phyloP scores from a whole-genome alignment of 352 stramenopile species.

The Pythium dissimile region DNA sequence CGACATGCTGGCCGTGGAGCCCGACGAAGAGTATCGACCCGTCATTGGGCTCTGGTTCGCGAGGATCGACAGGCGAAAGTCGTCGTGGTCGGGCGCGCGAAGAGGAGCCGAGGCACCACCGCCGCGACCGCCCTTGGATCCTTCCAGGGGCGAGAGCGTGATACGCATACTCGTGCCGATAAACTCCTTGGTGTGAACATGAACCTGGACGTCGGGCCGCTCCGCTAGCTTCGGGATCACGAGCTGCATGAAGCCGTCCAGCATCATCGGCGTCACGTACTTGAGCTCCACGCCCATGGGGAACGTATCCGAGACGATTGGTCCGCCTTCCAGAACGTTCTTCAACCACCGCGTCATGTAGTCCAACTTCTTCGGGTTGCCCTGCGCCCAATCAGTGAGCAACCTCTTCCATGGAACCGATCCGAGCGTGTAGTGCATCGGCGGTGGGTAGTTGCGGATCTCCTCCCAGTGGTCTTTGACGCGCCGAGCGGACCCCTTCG shows the following conservation, averaged over 20 bases:
- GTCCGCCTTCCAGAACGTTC: conserved; percentile 82
- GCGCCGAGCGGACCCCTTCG: conserved; percentile 71
- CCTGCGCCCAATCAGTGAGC: conserved; percentile 83
- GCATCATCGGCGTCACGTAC: conserved; percentile 89
- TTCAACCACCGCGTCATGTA: conserved; percentile 90
- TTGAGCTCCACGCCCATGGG: conserved; percentile 88
- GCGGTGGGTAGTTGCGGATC: conserved; percentile 78
- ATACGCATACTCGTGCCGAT: conserved; percentile 90
- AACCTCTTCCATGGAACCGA: conserved; percentile 85
- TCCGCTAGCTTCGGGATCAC: conserved; percentile 86
- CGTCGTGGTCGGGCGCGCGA: conserved; percentile 14
- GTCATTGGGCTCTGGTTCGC: conserved; percentile 21
- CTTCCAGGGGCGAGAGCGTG: conserved; percentile 65
- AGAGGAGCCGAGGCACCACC: conserved; percentile 4
- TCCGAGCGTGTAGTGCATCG: conserved; percentile 82
- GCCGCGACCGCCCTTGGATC: not conserved
- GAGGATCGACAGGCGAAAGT: conserved; percentile 24
- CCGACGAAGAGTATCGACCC: conserved; percentile 16
- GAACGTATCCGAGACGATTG: conserved; percentile 85
- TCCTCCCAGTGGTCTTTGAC: conserved; percentile 89
- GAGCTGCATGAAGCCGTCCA: conserved; percentile 88
- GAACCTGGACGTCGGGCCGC: conserved; percentile 78
- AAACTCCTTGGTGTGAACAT: conserved; percentile 89
- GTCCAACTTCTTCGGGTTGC: conserved; percentile 88
- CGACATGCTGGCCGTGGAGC: conserved; percentile 14